These are phyloP conservation scores for Beauveria sp. DNA, from an alignment of 2,329 filamentous ascomycete species.

Conservation along the genomic window DNA sequence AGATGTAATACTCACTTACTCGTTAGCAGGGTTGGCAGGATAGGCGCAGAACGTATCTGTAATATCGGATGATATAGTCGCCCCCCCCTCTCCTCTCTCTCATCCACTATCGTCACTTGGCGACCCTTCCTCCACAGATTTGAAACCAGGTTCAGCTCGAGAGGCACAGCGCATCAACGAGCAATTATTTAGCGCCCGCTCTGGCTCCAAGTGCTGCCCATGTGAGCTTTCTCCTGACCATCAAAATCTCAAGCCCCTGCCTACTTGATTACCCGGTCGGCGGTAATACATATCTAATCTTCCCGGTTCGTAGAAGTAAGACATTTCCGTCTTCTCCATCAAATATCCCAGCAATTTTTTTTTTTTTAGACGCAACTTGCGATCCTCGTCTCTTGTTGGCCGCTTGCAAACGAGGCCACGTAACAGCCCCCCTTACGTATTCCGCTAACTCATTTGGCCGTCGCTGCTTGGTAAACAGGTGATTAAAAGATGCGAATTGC, in stretches of 20 bases:
- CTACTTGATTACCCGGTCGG: too few relatives aligned
- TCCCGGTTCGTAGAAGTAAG: background rate
- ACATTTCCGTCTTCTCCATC: conserved; percentile 1
- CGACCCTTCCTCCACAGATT: conserved; percentile 5
- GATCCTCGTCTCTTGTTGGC: background rate
- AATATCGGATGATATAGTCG: background rate
- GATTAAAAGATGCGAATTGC: background rate
- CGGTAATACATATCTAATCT: too few relatives aligned
- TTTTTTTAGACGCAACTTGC: background rate
- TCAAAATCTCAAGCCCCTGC: background rate
- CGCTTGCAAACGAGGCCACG: background rate
- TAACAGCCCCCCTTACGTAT: background rate
- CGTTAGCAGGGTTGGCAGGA: background rate
- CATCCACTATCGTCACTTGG: background rate
- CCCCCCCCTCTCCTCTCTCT: background rate
- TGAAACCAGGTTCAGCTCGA: background rate
- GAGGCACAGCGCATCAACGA: background rate
- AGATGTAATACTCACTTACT: too few relatives aligned
- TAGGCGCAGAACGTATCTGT: background rate
- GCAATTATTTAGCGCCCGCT: background rate
- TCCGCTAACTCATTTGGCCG: background rate
- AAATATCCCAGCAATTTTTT: background rate
- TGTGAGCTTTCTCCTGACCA: background rate
- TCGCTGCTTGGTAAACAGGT: background rate
- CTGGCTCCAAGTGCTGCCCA: background rate